Base-by-base conservation (phyloP, 345 rosid genomes). In the Aethionema arabicum region DNA sequence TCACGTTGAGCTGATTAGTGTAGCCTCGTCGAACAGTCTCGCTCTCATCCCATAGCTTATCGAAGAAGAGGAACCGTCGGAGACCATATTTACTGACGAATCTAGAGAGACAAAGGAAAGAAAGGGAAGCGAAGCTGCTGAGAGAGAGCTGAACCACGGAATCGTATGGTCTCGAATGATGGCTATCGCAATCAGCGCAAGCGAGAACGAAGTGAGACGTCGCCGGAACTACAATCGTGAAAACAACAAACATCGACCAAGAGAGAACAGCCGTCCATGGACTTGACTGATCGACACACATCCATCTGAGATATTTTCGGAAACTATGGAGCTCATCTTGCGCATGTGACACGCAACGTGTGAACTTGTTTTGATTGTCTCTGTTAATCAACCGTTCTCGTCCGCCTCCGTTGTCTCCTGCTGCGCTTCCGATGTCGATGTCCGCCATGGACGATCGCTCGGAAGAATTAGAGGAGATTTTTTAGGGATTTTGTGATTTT, bases 31-130 rank as follows among this genome's bases (percentile, higher is more conserved):
- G 67, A 0, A 90, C 97, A 9, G 80, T 84, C 69, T 90, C 96
- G 79, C 97, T 89, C 66, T 87, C 99, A 64, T 84, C 83, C 51
- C 85, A 84, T 10, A 93, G 99, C 78, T 90, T 90, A 50, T 93
- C 99, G 40, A 93, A 78, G 80, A 93, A 93, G 60, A 93, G 74
- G 68, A 93, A 93, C 59, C 97, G 61, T 29, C 88, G 55, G 6
- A 90, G 67, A 27, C 97, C 99, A 49, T 69, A 90, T 67, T 72
- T 80, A 70, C 75, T 78, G 11, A 85, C 72, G 44, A 90, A 93
- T 50, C 70, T 29, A 4, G 99, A 79, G 55, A 90, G 70, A 45
- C 90, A 85, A 4, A 90, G 52, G 33, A 90, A 90, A 35, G 96
- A 85, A 29, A 93, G 68, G 5, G 88, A 53, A 6, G 96, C 87